Evolutionary conservation across 2,329 filamentous ascomycete species (phyloP).

Genomic region (Ascochyta fabae): DNA sequence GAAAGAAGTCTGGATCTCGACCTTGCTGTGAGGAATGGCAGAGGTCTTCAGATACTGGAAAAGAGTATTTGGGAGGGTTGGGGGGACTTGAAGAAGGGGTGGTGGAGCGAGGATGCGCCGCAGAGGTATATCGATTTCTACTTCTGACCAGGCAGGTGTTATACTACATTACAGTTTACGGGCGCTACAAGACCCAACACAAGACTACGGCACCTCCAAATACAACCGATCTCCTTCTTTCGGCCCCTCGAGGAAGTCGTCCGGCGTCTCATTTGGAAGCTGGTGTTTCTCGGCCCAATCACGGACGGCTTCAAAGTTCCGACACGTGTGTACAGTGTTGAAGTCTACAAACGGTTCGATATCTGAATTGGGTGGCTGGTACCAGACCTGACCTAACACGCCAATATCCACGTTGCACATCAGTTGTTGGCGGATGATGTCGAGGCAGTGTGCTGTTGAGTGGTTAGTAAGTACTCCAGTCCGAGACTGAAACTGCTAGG

Average conservation of each 20-base stretch:
- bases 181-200: not conserved
- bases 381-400: constrained; percentile 68
- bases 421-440: constrained; percentile 66
- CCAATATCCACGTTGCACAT: constrained; percentile 68
- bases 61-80: constrained; percentile 3
- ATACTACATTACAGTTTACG: constrained; percentile 2
- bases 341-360: constrained; percentile 66
- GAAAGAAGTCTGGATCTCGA: constrained; percentile 6
- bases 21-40: constrained; percentile 1
- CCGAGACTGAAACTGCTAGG: not conserved
- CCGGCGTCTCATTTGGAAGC: constrained; percentile 48
- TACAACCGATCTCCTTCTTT: constrained; percentile 42
- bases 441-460: constrained; percentile 61
- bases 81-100: constrained; percentile 1
- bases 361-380: constrained; percentile 55
- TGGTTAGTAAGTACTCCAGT: not conserved
- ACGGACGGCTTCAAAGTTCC: constrained; percentile 62
- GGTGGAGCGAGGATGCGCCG: constrained; percentile 16
- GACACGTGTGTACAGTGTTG: constrained; percentile 65
- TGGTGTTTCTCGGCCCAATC: constrained; percentile 63
- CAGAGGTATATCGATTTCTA: constrained; percentile 16
- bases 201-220: constrained; percentile 25
- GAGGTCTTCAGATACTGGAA: not conserved
- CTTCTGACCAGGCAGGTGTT: constrained; percentile 1
- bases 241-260: constrained; percentile 52